Conservation (phyloP, 1,284 basidiomycete genomes). For the Amylostereum areolatum region DNA sequence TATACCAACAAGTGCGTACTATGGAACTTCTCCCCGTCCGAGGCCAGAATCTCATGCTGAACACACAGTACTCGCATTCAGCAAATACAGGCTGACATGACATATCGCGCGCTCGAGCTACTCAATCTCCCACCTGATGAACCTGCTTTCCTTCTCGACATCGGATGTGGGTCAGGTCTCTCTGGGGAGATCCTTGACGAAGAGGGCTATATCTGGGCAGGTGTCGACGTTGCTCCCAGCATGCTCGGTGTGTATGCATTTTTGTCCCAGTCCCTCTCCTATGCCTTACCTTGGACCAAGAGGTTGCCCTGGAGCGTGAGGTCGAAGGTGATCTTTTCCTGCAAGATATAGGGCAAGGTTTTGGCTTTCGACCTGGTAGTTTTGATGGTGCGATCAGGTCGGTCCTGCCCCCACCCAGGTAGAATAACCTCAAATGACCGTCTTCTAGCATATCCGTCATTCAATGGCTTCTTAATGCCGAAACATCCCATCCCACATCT, state of each 20-base stretch:
- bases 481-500: conserved; percentile 84
- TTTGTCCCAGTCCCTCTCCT: not conserved
- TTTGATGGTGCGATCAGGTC: conserved; percentile 98
- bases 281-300: conserved; percentile 33
- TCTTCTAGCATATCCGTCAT: conserved; percentile 85
- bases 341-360: conserved; percentile 90
- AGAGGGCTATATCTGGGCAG: conserved; percentile 91
- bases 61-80: conserved; percentile 83
- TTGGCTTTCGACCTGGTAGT: conserved; percentile 92
- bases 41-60: conserved; percentile 6
- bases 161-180: conserved; percentile 98
- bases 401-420: conserved; percentile 13
- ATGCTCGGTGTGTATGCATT: conserved; percentile 77
- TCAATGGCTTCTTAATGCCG: conserved; percentile 98
- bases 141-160: conserved; percentile 86
- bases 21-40: not conserved
- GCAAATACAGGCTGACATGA: conserved; percentile 97
- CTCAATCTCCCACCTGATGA: conserved; percentile 76
- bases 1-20: conserved; percentile 89
- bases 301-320: conserved; percentile 90
- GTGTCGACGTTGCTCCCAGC: conserved; percentile 92
- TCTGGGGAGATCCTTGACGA: conserved; percentile 96
- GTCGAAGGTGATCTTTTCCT: conserved; percentile 91
- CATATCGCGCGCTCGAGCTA: conserved; percentile 90
- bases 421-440: not conserved